phyloP scores from a whole-genome alignment of 2,329 filamentous ascomycete species.

The Drechslerella coelobrocha region DNA sequence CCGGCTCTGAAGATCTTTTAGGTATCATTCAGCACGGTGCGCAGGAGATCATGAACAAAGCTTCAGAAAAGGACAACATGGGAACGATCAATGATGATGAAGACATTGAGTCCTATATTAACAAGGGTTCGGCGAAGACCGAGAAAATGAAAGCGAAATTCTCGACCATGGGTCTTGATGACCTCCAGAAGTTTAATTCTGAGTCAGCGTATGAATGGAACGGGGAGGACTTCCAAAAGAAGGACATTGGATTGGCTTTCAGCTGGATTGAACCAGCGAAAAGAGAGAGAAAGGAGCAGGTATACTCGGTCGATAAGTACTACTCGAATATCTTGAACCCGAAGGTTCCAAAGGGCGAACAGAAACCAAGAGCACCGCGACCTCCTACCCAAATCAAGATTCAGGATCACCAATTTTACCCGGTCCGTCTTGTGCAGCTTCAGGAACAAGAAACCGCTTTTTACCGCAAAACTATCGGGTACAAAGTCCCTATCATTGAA shows the following conservation, averaged over 20 bases:
- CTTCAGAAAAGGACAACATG: constrained; percentile 62
- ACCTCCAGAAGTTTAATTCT: constrained; percentile 95
- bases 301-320: constrained; percentile 98
- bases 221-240: constrained; percentile 89
- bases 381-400: constrained; percentile 90
- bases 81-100: constrained; percentile 76
- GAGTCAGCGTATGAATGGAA: constrained; percentile 99
- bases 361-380: constrained; percentile 93
- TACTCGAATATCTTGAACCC: constrained; percentile 83
- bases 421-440: constrained; percentile 78
- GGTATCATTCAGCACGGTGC: constrained; percentile 99
- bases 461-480: constrained; percentile 77
- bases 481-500: constrained; percentile 89
- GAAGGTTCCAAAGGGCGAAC: constrained; percentile 76
- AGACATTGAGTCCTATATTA: constrained; percentile 87
- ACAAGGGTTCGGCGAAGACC: constrained; percentile 85
- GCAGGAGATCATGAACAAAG: constrained; percentile 87
- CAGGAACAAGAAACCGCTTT: constrained; percentile 96
- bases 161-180: constrained; percentile 94
- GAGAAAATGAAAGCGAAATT: constrained; percentile 91
- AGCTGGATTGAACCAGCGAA: constrained; percentile 99
- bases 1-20: constrained; percentile 86
- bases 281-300: constrained; percentile 96
- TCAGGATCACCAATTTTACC: constrained; percentile 98
- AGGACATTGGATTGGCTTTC: constrained; percentile 89